A percentile compares a stretch with the other conserved stretches of the same genome.
phyloP scores from a whole-genome alignment of 2,329 filamentous ascomycete genomes.

The Pseudodiploospora longispora region DNA sequence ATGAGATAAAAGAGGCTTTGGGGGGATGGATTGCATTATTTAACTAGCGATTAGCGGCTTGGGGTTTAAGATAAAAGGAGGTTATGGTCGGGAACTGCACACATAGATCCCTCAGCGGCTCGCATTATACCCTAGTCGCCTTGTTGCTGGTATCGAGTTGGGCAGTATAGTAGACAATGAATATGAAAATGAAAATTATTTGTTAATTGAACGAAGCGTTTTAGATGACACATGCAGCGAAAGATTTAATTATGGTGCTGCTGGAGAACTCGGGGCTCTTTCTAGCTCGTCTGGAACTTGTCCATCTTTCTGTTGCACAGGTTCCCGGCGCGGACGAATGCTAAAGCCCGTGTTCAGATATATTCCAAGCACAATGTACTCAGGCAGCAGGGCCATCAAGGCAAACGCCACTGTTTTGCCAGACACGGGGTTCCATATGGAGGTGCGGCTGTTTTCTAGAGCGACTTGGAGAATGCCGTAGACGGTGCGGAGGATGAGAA shows the following conservation, averaged over 20 bases:
- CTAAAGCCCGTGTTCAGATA: conserved; percentile 11
- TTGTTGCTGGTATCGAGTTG: too few relatives aligned
- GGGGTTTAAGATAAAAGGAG: not conserved
- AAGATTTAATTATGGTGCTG: too few relatives aligned
- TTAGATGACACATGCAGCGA: too few relatives aligned
- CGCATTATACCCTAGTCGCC: too few relatives aligned
- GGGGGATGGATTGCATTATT: conserved; percentile 3
- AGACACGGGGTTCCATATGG: conserved; percentile 12
- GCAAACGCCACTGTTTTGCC: conserved; percentile 10
- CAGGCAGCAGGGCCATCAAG: conserved; percentile 11
- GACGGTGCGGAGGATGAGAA: conserved; percentile 14
- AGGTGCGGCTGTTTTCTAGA: not conserved
- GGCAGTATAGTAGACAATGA: too few relatives aligned
- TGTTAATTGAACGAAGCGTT: too few relatives aligned
- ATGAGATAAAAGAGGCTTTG: conserved; percentile 14
- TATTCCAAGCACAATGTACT: conserved; percentile 11
- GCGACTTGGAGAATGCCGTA: conserved; percentile 15
- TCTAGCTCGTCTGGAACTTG: not conserved
- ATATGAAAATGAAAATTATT: too few relatives aligned
- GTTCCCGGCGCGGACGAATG: conserved; percentile 7
- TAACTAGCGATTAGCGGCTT: conserved; percentile 1
- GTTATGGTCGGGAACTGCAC: not conserved
- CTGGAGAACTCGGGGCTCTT: too few relatives aligned
- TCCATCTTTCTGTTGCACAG: not conserved
- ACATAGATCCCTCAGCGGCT: too few relatives aligned